Evolutionary conservation across 805 yeast genomes (phyloP).

Genomic region (Starmerella khaoyaiensis): DNA sequence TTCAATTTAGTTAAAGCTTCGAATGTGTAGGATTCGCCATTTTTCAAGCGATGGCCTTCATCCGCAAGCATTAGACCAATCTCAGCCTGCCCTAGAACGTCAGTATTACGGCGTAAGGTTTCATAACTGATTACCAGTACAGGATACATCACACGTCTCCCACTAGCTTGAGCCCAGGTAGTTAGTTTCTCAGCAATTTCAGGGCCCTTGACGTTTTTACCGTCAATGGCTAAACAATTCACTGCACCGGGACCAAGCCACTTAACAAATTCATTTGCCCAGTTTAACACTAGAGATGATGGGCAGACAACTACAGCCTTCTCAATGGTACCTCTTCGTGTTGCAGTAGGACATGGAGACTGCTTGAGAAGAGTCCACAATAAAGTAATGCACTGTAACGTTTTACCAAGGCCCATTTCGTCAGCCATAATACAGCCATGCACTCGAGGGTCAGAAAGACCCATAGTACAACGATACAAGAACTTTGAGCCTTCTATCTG

Average conservation of each 20-base stretch:
- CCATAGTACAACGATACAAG: conserved; percentile 80
- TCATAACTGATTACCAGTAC: conserved; percentile 90
- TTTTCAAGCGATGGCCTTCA: conserved; percentile 72
- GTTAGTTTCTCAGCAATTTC: conserved; percentile 56
- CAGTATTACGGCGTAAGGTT: conserved; percentile 76
- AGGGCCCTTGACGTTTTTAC: conserved; percentile 55
- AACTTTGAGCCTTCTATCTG: conserved; percentile 93
- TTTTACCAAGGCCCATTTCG: conserved; percentile 91
- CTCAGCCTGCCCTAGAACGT: conserved; percentile 56
- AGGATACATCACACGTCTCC: conserved; percentile 81
- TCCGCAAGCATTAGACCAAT: conserved; percentile 80
- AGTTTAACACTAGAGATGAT: conserved; percentile 78
- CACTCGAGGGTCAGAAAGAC: conserved; percentile 50
- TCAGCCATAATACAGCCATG: conserved; percentile 97
- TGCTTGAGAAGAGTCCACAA: conserved; percentile 88
- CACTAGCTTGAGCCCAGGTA: conserved; percentile 79
- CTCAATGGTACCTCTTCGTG: conserved; percentile 63
- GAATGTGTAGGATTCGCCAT: conserved; percentile 86
- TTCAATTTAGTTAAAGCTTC: conserved; percentile 72
- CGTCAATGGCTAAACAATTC: conserved; percentile 84
- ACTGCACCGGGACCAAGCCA: conserved; percentile 92
- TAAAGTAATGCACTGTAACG: conserved; percentile 74
- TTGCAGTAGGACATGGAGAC: conserved; percentile 50
- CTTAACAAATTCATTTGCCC: conserved; percentile 93
- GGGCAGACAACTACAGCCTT: conserved; percentile 93